Evolutionary conservation across 1,284 basidiomycete genomes (phyloP), one percentile per base, ranked within the genome.

Genomic region (Heliocybe sulcata): DNA sequence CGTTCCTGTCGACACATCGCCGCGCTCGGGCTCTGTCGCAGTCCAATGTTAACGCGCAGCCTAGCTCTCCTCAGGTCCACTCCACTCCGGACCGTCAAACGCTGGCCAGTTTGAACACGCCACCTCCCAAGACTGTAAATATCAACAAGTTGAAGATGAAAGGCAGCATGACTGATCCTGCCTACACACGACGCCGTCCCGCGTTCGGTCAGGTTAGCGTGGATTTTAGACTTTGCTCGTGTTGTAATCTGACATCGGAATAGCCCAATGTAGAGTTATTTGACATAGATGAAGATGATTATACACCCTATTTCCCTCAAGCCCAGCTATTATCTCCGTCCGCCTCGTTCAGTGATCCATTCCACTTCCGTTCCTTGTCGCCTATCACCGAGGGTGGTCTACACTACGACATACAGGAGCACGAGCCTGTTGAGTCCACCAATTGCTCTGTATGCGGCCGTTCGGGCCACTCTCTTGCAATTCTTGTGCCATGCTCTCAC

Each of bases 141-240:
- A 68, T 75, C n/a, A 75, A 72, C 61, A 77, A 81, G 61, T 74
- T 85, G 53, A 81, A 81, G 65, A 68, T 84, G 35, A 85, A 82
- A 70, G 87, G 87, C 56, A 82, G 83, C 61, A 69, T 83, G 49
- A 90, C 87, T 3, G 87, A 89, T 64, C 86, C 87, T 20, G 80
- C 85, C 11, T 81, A 83, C 57, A 77, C 80, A 8, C 76, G 86
- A 52, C 80, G 83, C 56, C 77, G 85, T 27, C 81, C 69, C 22
- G 53, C 65, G 1, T 72, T 71, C 53, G 71, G 69, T 48, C 69
- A 69, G 60, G 71, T 70, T 42, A n/a, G n/a, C 52, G 12, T 14
- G 27, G 16, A 4, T 3, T 16, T 33, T 27, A 3, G 14, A 3
- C 51, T 33, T 58, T 52, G 29, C 58, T 26, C 14, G 48, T 49